Percentiles rank a stretch among this genome's conserved stretches.
phyloP scores from a whole-genome alignment of 805 yeast species.

The Metschnikowia lunata region DNA sequence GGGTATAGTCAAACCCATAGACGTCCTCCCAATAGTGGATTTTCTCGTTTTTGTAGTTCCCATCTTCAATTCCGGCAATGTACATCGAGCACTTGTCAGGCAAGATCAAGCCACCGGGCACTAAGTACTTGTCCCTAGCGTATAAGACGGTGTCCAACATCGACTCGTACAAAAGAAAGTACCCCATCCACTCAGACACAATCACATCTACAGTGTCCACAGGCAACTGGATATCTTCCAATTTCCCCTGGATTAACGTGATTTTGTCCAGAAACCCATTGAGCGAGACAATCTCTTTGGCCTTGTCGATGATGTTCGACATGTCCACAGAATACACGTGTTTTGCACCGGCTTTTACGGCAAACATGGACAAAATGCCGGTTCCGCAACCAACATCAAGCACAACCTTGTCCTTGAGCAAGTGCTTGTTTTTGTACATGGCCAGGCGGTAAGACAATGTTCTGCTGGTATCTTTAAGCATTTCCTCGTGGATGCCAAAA shows the following conservation, averaged over 20 bases:
- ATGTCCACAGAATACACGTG: conserved; percentile 97
- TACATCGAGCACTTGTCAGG: conserved; percentile 92
- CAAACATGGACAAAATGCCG: conserved; percentile 96
- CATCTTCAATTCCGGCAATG: conserved; percentile 90
- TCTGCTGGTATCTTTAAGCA: conserved; percentile 93
- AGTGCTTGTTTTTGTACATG: conserved; percentile 79
- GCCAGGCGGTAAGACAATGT: conserved; percentile 90
- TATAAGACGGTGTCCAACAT: conserved; percentile 94
- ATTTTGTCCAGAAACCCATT: conserved; percentile 85
- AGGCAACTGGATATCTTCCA: conserved; percentile 89
- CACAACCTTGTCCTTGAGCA: conserved; percentile 90
- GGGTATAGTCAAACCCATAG: conserved; percentile 93
- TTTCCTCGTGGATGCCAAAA: conserved; percentile 96
- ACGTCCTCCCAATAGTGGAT: conserved; percentile 94
- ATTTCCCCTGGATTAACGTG: conserved; percentile 84
- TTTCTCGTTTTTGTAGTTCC: conserved; percentile 86
- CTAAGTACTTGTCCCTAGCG: conserved; percentile 88
- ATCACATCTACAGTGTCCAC: conserved; percentile 89
- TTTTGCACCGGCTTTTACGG: conserved; percentile 97
- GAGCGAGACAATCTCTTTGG: conserved; percentile 76
- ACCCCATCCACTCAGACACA: conserved; percentile 99
- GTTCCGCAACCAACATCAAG: conserved; percentile 99
- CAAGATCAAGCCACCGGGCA: conserved; percentile 81
- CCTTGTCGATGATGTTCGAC: conserved; percentile 95
- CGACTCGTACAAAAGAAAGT: conserved; percentile 89